Evolutionary conservation across 2,329 filamentous ascomycete genomes (phyloP), one percentile per base, ranked within the genome.

Genomic region (Hypoxylon sp.): DNA sequence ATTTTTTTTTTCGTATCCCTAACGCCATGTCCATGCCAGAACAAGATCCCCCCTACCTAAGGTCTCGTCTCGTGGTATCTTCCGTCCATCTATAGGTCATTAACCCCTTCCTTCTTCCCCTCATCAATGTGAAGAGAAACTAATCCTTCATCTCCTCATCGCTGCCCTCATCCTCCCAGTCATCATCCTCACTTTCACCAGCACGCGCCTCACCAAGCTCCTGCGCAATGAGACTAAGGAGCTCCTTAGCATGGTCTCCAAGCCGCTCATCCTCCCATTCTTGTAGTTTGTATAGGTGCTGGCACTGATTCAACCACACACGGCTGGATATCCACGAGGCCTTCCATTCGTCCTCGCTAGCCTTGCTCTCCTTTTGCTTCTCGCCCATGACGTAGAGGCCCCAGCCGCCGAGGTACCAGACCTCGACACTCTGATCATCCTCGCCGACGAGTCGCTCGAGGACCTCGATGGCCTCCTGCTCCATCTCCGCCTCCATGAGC

Each of bases 401-500:
- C 90, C 93, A 97, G 3, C 94, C 95, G 31, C 94, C 94, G 4
- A 99, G 79, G 73, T 99, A 99, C 91, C 92, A 97, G 12, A 90
- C 89, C 73, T 99, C 94, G 13, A 99, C 89, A 69, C 93, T 96
- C 67, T 89, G 82, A 68, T 99, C 95, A 61, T 99, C 93, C 69
- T 99, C 94, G 25, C 82, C 78, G 27, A 96, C 84, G 43, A 99
- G 76, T 44, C 90, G 79, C 68, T 96, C 90, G 44, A 97, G 76
- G 2, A 97, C 91, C 48, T 89, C 83, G 50, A 96, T 82, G 0
- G 94, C 93, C 56, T 93, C 88, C 40, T 88, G 81, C 70, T 95
- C 88, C 83, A 96, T 83, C 57, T 87, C 87, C 11, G 91, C 89
- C 73, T 97, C 94, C 80, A 99, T 92, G 37, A 99, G 76, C 59